Base-by-base conservation (phyloP, 257 asterid genomes). In the Cordia subcordata region DNA sequence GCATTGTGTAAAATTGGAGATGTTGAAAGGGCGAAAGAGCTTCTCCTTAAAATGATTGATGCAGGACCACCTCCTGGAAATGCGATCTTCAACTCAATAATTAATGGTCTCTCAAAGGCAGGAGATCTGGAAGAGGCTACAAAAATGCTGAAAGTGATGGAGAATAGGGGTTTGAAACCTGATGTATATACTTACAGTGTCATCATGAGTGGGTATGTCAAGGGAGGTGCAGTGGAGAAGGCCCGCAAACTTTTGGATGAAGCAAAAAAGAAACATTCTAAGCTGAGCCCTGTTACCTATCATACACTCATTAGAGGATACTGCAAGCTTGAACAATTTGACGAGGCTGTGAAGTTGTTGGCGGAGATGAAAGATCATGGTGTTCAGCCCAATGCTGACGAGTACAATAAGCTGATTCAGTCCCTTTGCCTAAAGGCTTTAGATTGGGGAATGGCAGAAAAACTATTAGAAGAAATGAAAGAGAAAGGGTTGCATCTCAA, bases 61-160 rank as follows among this genome's bases (percentile, higher is more conserved):
- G 67, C 65, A 0, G 98, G 92, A 37, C 95, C 96, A 27, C 92
- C 95, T 35, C 95, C 98, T 62, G 94, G 96, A 58, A 81, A 85
- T 16, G 76, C 65, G 10, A 61, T 71, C 19, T 92, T 92, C 77
- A 88, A 88, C 52, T 66, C 70, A 8, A 81, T 88, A 10, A 86
- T 92, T 47, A 92, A 69, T 13, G 85, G 82, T 51, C 88, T 88
- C 53, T 60, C 87, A 62, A 92, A 82, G 73, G 62, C 40, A 4
- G 91, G 85, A 17, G 84, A 84, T 23, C 68, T 75, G 81, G 82
- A 74, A 40, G 99, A 78, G 69, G 87, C 99, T 11, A 37, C 32
- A 68, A 72, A 72, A 22, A 51, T 75, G 33, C 57, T 70, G 80
- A 72, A 71, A 44, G 52, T 81, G 68, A 84, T 88, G 90, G 84